Evolutionary conservation across 345 rosid species (phyloP), one percentile per base, ranked within the genome.

Genomic region (Salix udensis): DNA sequence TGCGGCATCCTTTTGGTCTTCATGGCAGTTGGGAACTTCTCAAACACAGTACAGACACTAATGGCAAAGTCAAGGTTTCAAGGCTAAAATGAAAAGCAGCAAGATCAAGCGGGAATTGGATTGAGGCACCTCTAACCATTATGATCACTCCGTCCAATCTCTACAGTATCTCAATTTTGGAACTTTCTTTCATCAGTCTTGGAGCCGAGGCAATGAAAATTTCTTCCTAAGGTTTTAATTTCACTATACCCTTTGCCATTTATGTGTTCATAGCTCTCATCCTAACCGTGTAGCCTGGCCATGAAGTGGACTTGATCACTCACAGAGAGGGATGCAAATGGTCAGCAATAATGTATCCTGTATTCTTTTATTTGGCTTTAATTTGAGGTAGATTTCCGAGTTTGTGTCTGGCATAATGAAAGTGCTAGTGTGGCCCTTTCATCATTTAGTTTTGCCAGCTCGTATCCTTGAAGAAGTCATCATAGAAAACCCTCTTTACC

Each of bases 11-110:
- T 96, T 64, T 84, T 96, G 87, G 89, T 96, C 69, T 81, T 94
- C 39, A 96, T 96, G 98, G 98, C 99, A 0, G 87, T 87, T 18
- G 98, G 99, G 66, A 96, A 96, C 89, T 96, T 96, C 77, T 82
- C 80, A 74, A 91, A 92, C 82, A 94, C 98, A 1, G 90, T 94
- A 30, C 85, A 90, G 85, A 96, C 97, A 23, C 89, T 94, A 34
- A 81, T 86, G 92, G 79, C 85, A 5, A 96, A 94, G 86, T 96
- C 97, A 15, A 90, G 94, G 88, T 89, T 96, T 74, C n/a, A 94
- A 96, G 86, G 97, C 96, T 61, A 94, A 96, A 91, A 96, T 94
- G 97, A 94, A 88, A 86, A 89, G 89, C 85, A 89, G 87, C 55
- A 94, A 92, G 92, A 88, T 91, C 88, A 94, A 86, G 89, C 90